Base-by-base conservation (phyloP, 305 asterid species). In the Fraxinus velutina region DNA sequence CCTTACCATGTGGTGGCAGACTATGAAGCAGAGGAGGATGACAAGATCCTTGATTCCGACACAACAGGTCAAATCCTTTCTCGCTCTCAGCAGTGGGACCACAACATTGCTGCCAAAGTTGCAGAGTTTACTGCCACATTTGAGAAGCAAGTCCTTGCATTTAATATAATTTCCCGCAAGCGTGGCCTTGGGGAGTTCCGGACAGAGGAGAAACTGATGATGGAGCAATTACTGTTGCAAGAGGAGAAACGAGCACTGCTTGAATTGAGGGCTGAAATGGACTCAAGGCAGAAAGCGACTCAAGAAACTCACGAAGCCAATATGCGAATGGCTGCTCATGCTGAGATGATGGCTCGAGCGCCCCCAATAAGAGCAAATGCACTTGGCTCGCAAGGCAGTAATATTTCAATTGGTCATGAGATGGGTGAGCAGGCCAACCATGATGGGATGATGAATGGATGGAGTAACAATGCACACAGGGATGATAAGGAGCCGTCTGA, bases 1-100 rank as follows among this genome's bases (percentile, higher is more conserved):
- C 99, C 99, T 72, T 96, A 94, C 89, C 99, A 94, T 84, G 98
- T 96, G 75, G 97, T 96, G 84, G 99, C 99, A 17, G 99, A 96
- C 88, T 96, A 96, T 86, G 99, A 94, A 89, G 97, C 99, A 22
- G 98, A 94, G 89, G 99, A 96, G 84, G 99, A 96, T 83, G 98
- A 96, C 91, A 96, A 91, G 89, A 96, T 94, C 86, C 97, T 96
- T 29, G 98, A 96, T 85, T 94, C 97, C 44, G 97, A 93, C 90
- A 89, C 92, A 24, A 90, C 92, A 29, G 97, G 97, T 44, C 98
- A 91, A 83, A 86, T 93, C 83, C 90, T 93, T 52, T 96, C 98
- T 80, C 97, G 97, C 19, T 96, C 98, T 50, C 98, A 96, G 88
- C 98, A 92, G 85, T 96, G 99, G 99, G 99, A 94, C 88, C 92